Conservation (phyloP, 139 green algal species). For the Eudorina sp. region DNA sequence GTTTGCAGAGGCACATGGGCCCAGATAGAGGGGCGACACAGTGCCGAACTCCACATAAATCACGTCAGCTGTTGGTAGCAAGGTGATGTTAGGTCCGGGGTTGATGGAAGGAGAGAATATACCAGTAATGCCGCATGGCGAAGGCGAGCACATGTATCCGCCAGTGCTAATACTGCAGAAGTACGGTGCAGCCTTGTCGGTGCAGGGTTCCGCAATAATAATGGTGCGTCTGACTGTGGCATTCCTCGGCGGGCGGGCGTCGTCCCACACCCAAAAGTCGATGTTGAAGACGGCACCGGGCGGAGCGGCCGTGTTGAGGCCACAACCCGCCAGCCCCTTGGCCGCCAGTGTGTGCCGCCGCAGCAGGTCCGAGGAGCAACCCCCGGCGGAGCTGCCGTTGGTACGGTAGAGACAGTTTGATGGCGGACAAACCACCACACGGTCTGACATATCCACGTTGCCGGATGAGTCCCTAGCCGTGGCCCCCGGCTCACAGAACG, state of each 20-base stretch:
- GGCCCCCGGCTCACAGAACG: constrained; percentile 62
- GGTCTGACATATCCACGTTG: constrained; percentile 47
- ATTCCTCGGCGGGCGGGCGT: constrained; percentile 46
- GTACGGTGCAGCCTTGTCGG: background rate
- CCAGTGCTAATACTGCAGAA: constrained; percentile 37
- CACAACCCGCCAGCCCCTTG: constrained; percentile 64
- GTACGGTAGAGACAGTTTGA: constrained; percentile 26
- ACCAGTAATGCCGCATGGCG: background rate
- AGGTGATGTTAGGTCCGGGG: background rate
- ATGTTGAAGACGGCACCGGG: constrained; percentile 61
- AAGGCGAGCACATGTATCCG: constrained; percentile 25
- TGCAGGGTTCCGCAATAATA: constrained; percentile 38
- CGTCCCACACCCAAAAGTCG: constrained; percentile 69
- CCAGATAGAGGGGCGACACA: constrained; percentile 30
- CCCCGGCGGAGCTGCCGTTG: background rate
- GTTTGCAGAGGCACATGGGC: constrained; percentile 20
- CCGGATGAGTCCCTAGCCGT: constrained; percentile 29
- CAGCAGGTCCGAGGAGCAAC: constrained; percentile 54
- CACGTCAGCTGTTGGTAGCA: constrained; percentile 28
- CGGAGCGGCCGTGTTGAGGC: constrained; percentile 49
- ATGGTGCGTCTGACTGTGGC: constrained; percentile 45
- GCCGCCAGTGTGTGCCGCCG: constrained; percentile 44
- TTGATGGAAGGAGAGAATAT: background rate
- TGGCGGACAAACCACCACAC: constrained; percentile 67
- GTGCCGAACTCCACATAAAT: constrained; percentile 45